These are phyloP conservation scores for Daldinia sp. DNA, from an alignment of 2,329 filamentous ascomycete genomes.

Conservation along the genomic window DNA sequence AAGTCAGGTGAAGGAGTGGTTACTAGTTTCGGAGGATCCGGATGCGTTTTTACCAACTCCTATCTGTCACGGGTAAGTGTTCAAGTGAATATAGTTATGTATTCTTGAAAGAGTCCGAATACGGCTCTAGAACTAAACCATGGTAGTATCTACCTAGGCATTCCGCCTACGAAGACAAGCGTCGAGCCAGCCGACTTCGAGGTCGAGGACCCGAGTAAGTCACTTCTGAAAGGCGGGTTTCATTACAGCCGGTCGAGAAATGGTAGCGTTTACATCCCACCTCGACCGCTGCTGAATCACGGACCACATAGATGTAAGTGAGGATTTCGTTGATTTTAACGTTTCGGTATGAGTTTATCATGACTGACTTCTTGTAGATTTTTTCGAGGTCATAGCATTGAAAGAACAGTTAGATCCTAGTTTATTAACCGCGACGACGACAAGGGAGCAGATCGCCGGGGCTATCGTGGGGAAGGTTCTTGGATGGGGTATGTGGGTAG, in stretches of 20 bases:
- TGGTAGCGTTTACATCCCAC: constrained; percentile 58
- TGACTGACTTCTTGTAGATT: constrained; percentile 51
- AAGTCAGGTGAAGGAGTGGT: constrained; percentile 56
- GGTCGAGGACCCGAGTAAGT: constrained; percentile 47
- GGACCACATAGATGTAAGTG: constrained; percentile 63
- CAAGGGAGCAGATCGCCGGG: constrained; percentile 57
- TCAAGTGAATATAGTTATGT: background rate
- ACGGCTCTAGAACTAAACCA: background rate
- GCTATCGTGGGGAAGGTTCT: constrained; percentile 62
- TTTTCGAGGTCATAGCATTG: constrained; percentile 63
- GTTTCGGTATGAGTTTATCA: background rate
- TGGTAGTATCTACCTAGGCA: constrained; percentile 55
- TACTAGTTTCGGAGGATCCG: constrained; percentile 61
- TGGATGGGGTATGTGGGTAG: constrained; percentile 59
- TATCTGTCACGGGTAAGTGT: constrained; percentile 59
- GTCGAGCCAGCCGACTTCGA: constrained; percentile 56
- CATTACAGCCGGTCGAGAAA: constrained; percentile 59
- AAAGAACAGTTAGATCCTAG: constrained; percentile 56
- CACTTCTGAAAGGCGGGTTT: constrained; percentile 59
- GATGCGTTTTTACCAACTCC: constrained; percentile 60
- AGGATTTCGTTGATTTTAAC: background rate
- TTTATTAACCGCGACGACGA: constrained; percentile 55
- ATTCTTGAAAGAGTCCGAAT: background rate
- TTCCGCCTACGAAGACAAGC: constrained; percentile 53
- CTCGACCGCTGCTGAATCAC: constrained; percentile 62